Evolutionary conservation across 78 protist genomes (phyloP), one percentile per base, ranked within the genome.

Genomic region (Monocercomonoides exilis): DNA sequence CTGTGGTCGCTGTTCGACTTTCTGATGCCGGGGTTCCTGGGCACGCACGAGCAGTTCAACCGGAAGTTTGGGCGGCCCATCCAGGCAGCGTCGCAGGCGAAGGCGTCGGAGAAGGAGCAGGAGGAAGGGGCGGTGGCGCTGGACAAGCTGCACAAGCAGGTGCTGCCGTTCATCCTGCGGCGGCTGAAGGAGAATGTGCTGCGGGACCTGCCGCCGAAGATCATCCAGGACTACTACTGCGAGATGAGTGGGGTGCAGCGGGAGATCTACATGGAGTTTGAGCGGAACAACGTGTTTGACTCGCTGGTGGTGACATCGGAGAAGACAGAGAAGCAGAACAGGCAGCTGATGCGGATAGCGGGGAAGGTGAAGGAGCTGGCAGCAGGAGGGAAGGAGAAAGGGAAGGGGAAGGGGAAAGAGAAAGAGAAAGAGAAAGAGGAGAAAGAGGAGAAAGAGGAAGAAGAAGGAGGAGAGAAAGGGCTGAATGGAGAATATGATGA

Each of bases 21-120:
- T 43, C 88, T 97, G 45, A 95, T 97, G 98, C 99, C 99, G 1
- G 98, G 98, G 3, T 97, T 91, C 90, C 91, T 97, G n/a, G 97
- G 98, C 43, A 87, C 92, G 0, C 92, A 87, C 80, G 44, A 46
- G 11, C 89, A 85, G 29, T 95, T 95, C 90, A 36, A 89, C 36
- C 89, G 80, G 2, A 34, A 43, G 4, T 94, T 92, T 86, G 43
- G 90, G 3, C 77, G 64, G 80, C 94, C 95, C 43, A 95, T 86
- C 81, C 88, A 32, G 38, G 34, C 32, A 29, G 44, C 88, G 3
- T 42, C 35, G 36, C 21, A 4, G 32, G 81, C 43, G 5, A 70
- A 46, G 84, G 43, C 81, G 43, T 70, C 43, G 3, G 43, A 35
- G 3, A 81, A 32, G 84, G 81, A 86, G 21, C 43, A 21, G 88